Percentiles rank a stretch among this genome's conserved stretches.
phyloP scores from a whole-genome alignment of 169 alveolate species.

The Plasmodium gonderi region DNA sequence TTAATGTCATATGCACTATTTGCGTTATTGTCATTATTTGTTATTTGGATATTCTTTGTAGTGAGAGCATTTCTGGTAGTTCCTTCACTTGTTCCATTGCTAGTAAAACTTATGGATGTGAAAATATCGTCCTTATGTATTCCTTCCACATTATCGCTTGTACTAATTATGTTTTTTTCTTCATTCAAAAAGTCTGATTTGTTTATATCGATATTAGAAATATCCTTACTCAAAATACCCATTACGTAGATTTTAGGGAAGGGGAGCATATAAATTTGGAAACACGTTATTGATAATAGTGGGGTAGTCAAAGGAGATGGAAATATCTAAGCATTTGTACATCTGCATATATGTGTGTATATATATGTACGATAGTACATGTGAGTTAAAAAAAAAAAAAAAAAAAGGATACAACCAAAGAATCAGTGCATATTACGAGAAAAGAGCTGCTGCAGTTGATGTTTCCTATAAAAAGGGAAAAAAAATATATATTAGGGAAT shows the following conservation, averaged over 20 bases:
- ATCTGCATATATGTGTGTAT: not conserved
- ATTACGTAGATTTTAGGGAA: not conserved
- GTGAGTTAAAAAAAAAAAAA: not conserved
- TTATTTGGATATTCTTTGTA: not conserved
- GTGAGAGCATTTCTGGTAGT: not conserved
- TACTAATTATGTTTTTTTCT: not conserved
- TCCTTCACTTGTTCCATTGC: not conserved
- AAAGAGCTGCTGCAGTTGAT: not conserved
- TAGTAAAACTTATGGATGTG: not conserved
- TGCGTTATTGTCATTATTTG: not conserved
- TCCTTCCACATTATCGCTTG: not conserved
- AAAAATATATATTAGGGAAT: slow-evolving; percentile 5
- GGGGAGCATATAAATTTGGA: not conserved
- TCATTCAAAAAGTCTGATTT: slow-evolving; percentile 24
- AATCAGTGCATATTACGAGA: not conserved
- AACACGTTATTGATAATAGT: not conserved
- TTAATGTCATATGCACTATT: slow-evolving; percentile 2
- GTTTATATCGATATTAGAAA: not conserved
- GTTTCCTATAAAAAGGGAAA: not conserved
- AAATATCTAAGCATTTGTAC: not conserved
- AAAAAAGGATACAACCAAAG: not conserved
- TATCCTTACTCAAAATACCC: slow-evolving; percentile 36
- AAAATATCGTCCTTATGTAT: not conserved
- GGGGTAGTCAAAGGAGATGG: not conserved
- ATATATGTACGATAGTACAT: not conserved